Evolutionary conservation across 441 rosid species (phyloP).

Genomic region (Gossypium trilobum): DNA sequence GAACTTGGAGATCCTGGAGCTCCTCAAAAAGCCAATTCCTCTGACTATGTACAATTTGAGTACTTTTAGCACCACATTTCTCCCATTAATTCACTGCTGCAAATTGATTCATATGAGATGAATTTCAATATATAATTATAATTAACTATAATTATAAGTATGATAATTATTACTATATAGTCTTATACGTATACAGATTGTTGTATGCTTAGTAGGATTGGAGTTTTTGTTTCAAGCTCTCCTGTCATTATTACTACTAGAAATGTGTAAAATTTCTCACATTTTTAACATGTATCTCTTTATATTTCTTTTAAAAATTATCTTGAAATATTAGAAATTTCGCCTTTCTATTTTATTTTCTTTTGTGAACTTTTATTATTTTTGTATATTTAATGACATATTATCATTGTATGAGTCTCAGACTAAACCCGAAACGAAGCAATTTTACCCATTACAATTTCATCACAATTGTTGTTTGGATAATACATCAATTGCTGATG

Average conservation of each 20-base stretch:
- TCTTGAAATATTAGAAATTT: too few relatives aligned
- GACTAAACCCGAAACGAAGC: too few relatives aligned
- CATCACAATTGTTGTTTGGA: too few relatives aligned
- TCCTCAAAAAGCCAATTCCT: slow-evolving; percentile 9
- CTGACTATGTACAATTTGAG: slow-evolving; percentile 60
- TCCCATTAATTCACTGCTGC: neutral
- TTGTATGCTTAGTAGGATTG: neutral
- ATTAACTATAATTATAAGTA: neutral
- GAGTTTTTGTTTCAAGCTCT: neutral
- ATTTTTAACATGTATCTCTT: neutral
- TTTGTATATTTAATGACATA: too few relatives aligned
- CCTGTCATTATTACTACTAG: neutral
- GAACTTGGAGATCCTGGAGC: neutral
- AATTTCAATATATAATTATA: neutral
- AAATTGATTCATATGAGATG: neutral
- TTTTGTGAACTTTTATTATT: too few relatives aligned
- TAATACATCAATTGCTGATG: too few relatives aligned
- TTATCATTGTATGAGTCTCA: too few relatives aligned
- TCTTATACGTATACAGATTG: neutral
- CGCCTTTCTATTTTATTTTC: neutral
- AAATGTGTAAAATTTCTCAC: neutral
- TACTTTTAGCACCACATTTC: slow-evolving; percentile 46
- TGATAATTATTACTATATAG: neutral
- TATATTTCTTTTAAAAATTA: neutral
- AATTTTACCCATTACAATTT: too few relatives aligned